Evolutionary conservation across 2,329 filamentous ascomycete species (phyloP).

Genomic region (Cercospora citrullina): DNA sequence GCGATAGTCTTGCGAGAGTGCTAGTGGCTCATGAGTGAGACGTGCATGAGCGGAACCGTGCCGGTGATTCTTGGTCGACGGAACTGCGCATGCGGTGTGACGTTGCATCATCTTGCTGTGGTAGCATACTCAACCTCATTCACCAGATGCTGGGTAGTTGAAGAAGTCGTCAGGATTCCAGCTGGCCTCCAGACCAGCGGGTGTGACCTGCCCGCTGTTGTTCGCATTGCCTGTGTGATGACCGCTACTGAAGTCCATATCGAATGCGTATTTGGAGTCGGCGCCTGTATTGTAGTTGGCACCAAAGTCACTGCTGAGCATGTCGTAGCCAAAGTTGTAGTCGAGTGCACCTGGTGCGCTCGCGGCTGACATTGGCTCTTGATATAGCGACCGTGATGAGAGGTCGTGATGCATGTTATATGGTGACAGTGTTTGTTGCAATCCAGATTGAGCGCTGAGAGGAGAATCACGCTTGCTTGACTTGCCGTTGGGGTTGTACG

Average conservation of each 20-base stretch:
- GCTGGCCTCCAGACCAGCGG: slow-evolving; percentile 16
- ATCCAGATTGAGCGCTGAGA: slow-evolving; percentile 8
- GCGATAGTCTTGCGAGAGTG: background rate
- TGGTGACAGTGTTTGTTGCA: slow-evolving; percentile 26
- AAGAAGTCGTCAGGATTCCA: slow-evolving; percentile 30
- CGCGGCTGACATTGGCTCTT: slow-evolving; percentile 23
- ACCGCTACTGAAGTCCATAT: slow-evolving; percentile 18
- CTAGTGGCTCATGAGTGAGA: background rate
- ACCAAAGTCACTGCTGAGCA: slow-evolving; percentile 13
- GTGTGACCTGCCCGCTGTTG: slow-evolving; percentile 25
- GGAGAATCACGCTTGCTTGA: slow-evolving; percentile 30
- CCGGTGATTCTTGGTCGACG: background rate
- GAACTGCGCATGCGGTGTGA: background rate
- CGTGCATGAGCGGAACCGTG: background rate
- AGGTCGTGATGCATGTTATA: slow-evolving; percentile 16
- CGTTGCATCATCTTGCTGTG: background rate
- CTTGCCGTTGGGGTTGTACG: slow-evolving; percentile 29
- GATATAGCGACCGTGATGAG: background rate
- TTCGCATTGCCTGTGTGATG: background rate
- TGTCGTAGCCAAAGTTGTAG: slow-evolving; percentile 20
- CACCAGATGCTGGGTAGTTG: slow-evolving; percentile 22
- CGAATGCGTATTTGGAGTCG: slow-evolving; percentile 18
- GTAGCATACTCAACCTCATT: slow-evolving; percentile 4
- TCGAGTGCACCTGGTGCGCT: slow-evolving; percentile 23
- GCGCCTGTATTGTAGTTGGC: slow-evolving; percentile 10